Percentiles rank a stretch among this genome's conserved stretches.
Conservation (phyloP, 257 asterid genomes). For the Linaria vulgaris region DNA sequence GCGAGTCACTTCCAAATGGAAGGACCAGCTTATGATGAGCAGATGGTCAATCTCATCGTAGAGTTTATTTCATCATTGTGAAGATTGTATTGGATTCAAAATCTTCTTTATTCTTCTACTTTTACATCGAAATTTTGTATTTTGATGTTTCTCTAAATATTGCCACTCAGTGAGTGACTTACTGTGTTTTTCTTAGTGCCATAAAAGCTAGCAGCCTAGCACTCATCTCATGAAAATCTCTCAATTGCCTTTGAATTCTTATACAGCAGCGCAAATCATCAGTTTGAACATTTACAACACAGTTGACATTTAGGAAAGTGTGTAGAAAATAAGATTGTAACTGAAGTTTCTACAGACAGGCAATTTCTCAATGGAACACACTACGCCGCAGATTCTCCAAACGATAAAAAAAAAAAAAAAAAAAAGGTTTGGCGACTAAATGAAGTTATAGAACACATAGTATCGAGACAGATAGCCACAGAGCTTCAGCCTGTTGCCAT, state of each 20-base stretch:
- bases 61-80: slow-evolving; percentile 46
- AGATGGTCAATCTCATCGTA: slow-evolving; percentile 55
- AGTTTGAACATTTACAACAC: not conserved
- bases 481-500: slow-evolving; percentile 33
- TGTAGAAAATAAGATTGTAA: not conserved
- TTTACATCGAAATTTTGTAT: too few species aligned
- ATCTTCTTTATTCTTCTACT: not conserved
- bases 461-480: slow-evolving; percentile 30
- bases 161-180: too few species aligned
- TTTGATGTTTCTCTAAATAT: too few species aligned
- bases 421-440: not conserved
- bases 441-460: slow-evolving; percentile 30
- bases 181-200: too few species aligned
- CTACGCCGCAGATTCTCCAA: slow-evolving; percentile 12
- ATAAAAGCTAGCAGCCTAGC: too few species aligned
- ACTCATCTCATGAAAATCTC: too few species aligned
- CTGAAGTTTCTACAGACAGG: slow-evolving; percentile 19
- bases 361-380: slow-evolving; percentile 19
- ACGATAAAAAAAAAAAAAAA: not conserved
- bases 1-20: slow-evolving; percentile 87
- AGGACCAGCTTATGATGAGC: slow-evolving; percentile 69
- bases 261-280: not conserved
- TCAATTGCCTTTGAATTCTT: too few species aligned
- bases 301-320: not conserved
- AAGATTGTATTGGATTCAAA: slow-evolving; percentile 8